A percentile compares a stretch with the other conserved stretches of the same genome.
These are phyloP conservation scores for Pezizomycotina sp. DNA, from an alignment of 2,329 filamentous ascomycete species.

Conservation along the genomic window DNA sequence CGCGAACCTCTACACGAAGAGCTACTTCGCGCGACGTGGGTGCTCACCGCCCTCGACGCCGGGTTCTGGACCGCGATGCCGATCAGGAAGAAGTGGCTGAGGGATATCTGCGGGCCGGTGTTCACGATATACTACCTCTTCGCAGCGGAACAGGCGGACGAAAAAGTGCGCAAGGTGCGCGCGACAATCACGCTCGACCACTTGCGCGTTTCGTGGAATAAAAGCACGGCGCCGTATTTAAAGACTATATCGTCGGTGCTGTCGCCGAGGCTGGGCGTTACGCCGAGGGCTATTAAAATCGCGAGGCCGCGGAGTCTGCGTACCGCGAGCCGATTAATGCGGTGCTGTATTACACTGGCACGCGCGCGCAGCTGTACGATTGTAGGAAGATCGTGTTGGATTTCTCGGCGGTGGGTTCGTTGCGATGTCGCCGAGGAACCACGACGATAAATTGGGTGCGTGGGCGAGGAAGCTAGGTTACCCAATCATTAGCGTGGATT, in stretches of 20 bases:
- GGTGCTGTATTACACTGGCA: constrained; percentile 91
- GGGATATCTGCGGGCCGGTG: constrained; percentile 64
- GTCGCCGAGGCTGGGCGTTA: constrained; percentile 34
- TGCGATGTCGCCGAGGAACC: constrained; percentile 85
- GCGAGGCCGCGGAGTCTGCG: constrained; percentile 61
- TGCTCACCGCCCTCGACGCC: constrained; percentile 82
- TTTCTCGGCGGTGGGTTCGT: constrained; percentile 89
- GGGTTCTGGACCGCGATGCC: constrained; percentile 98
- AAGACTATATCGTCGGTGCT: constrained; percentile 21
- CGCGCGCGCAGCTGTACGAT: constrained; percentile 56
- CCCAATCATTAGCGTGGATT: constrained; percentile 83
- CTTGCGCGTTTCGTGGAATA: constrained; percentile 86
- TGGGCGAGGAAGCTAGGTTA: constrained; percentile 72
- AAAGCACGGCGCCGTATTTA: constrained; percentile 75
- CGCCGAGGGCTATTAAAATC: constrained; percentile 68
- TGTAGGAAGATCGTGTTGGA: constrained; percentile 71
- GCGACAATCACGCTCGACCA: constrained; percentile 80
- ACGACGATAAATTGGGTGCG: constrained; percentile 81
- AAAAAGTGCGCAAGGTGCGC: constrained; percentile 77
- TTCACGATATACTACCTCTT: constrained; percentile 86
- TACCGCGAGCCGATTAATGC: constrained; percentile 69
- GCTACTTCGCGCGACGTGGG: constrained; percentile 92
- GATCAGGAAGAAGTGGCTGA: constrained; percentile 61
- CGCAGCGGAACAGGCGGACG: constrained; percentile 83
- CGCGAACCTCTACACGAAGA: constrained; percentile 78